Evolutionary conservation across 2,329 filamentous ascomycete species (phyloP), one percentile per base, ranked within the genome.

Genomic region (Purpureocillium lavendulum): DNA sequence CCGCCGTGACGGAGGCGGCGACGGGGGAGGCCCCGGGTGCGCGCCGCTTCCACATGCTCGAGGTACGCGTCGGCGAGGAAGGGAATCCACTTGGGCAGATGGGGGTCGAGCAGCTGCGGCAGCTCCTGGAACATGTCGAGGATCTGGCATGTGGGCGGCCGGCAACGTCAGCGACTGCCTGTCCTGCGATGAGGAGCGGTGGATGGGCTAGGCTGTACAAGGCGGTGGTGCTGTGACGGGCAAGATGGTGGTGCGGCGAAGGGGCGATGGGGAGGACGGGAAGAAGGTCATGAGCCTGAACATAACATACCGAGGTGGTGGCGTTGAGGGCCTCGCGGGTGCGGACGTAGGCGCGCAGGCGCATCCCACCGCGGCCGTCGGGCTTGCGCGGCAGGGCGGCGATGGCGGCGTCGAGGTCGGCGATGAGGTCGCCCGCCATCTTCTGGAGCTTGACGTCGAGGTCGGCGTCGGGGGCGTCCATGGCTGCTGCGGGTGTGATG

Each of bases 121-220:
- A 94, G 82, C 67, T 96, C 89, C 69, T 97, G 90, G 51, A 97
- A 98, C 2, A 84, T 80, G 50, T 96, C 88, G 36, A 98, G 77
- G 4, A 75, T 59, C 68, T 73, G 6, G 16, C 16, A 11, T 3
- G 13, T 4, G 32, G 18, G 30, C n/a, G n/a, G n/a, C n/a, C n/a
- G n/a, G 28, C n/a, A 8, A 30, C 11, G 35, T 43, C 61, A 67
- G 33, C 11, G 12, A 12, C 29, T n/a, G n/a, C n/a, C n/a, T n/a
- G n/a, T 7, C 5, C 29, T 6, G 7, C 29, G 29, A 30, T 12
- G 6, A 14, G 12, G 29, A 30, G 7, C 7, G 7, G 6, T 11
- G 35, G 9, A 13, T 9, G 15, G 15, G 16, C n/a, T n/a, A n/a
- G n/a, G n/a, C n/a, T n/a, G n/a, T n/a, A n/a, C n/a, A n/a, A n/a